These are phyloP conservation scores for Viscum album DNA, from an alignment of 177 flowering plant species.

Conservation along the genomic window DNA sequence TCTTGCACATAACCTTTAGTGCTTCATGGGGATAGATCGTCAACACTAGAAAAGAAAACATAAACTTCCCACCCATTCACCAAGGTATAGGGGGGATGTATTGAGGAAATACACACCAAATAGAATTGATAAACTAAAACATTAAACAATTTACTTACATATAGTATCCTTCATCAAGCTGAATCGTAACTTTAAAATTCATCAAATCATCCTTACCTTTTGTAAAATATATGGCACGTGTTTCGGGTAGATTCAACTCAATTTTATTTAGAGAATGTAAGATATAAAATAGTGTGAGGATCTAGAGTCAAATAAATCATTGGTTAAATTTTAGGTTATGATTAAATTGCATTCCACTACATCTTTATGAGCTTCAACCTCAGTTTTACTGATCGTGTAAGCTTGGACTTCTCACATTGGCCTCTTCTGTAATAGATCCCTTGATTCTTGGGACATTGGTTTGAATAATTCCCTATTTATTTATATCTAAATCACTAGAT, in stretches of 20 bases:
- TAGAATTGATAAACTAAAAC: no score
- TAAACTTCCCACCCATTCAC: constrained; percentile 34
- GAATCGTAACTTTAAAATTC: constrained; percentile 35
- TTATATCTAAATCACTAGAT: no score
- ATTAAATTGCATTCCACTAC: no score
- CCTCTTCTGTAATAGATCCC: no score
- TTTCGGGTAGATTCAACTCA: constrained; percentile 63
- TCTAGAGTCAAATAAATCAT: no score
- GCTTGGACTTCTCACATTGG: no score
- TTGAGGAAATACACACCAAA: background rate
- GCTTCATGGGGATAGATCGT: constrained; percentile 46
- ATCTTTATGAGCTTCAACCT: no score
- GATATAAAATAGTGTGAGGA: no score
- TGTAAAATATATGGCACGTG: constrained; percentile 51
- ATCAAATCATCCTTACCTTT: constrained; percentile 52
- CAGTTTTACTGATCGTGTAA: no score
- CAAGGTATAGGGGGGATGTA: background rate
- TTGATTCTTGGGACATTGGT: no score
- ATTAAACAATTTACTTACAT: constrained; percentile 30
- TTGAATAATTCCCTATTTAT: no score
- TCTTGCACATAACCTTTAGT: constrained; percentile 47
- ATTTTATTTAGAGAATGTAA: constrained; percentile 36
- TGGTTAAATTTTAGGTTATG: no score
- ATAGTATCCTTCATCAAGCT: constrained; percentile 37
- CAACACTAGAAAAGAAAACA: constrained; percentile 32